phyloP scores from a whole-genome alignment of 805 yeast genomes.

The Ogataea trehaloabstinens region DNA sequence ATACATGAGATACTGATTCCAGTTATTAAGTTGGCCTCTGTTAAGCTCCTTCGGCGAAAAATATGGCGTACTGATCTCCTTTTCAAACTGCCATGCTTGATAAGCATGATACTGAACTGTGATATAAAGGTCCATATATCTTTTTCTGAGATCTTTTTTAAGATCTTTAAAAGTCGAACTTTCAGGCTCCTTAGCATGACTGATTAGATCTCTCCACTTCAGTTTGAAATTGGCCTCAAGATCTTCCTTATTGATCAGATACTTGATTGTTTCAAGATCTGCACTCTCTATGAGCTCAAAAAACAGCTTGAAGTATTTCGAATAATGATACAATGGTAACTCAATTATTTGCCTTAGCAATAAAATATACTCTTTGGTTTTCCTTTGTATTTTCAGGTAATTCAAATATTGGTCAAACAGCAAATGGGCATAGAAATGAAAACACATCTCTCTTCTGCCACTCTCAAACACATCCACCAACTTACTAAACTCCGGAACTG shows the following conservation, averaged over 20 bases:
- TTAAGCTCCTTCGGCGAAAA: constrained; percentile 35
- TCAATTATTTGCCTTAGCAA: constrained; percentile 51
- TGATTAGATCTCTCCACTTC: constrained; percentile 26
- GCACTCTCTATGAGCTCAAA: constrained; percentile 36
- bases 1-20: constrained; percentile 58
- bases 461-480: constrained; percentile 40
- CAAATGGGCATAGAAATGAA: constrained; percentile 48
- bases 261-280: constrained; percentile 25
- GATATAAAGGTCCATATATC: constrained; percentile 51
- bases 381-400: constrained; percentile 34
- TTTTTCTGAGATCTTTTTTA: constrained; percentile 41
- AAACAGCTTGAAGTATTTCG: constrained; percentile 42
- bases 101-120: constrained; percentile 53
- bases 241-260: constrained; percentile 24
- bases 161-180: constrained; percentile 26
- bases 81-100: constrained; percentile 51
- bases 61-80: constrained; percentile 36
- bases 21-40: constrained; percentile 49
- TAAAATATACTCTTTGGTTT: constrained; percentile 34
- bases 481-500: constrained; percentile 30
- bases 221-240: constrained; percentile 15
- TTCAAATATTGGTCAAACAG: constrained; percentile 51
- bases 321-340: constrained; percentile 54
- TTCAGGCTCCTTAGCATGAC: constrained; percentile 9
- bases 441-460: constrained; percentile 50